phyloP scores from a whole-genome alignment of 192 early-diverging fungal genomes.

The Neocallimastix lanati region DNA sequence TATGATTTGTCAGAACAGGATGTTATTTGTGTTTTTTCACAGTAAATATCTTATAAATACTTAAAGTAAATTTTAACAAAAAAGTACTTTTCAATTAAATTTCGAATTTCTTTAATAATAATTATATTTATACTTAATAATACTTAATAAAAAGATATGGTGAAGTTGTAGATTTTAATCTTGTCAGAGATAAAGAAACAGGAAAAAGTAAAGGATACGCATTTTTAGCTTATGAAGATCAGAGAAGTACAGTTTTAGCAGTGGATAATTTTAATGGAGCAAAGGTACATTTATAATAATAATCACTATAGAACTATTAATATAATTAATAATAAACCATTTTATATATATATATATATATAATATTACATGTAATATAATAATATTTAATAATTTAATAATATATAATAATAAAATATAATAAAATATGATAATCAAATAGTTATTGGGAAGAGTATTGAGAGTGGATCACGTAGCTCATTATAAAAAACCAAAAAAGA shows the following conservation, averaged over 20 bases:
- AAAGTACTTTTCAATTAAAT: too few relatives aligned
- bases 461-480: constrained; percentile 58
- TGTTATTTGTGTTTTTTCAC: constrained; percentile 79
- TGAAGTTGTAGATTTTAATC: constrained; percentile 75
- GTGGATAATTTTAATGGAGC: constrained; percentile 90
- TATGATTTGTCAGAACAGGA: constrained; percentile 85
- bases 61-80: not conserved
- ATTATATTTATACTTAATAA: too few relatives aligned
- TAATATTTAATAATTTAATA: too few relatives aligned
- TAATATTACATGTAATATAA: too few relatives aligned
- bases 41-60: constrained; percentile 28
- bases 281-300: constrained; percentile 15
- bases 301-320: not conserved
- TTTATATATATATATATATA: too few relatives aligned
- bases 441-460: constrained; percentile 25
- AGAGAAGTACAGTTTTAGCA: constrained; percentile 69
- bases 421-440: too few relatives aligned
- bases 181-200: constrained; percentile 71
- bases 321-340: not conserved
- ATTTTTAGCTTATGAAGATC: constrained; percentile 85
- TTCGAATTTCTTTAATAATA: too few relatives aligned
- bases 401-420: too few relatives aligned
- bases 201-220: constrained; percentile 71
- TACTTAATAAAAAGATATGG: constrained; percentile 48
- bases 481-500: constrained; percentile 44